These are phyloP conservation scores for Penicillium thymicola DNA, from an alignment of 2,329 filamentous ascomycete genomes.

Conservation along the genomic window DNA sequence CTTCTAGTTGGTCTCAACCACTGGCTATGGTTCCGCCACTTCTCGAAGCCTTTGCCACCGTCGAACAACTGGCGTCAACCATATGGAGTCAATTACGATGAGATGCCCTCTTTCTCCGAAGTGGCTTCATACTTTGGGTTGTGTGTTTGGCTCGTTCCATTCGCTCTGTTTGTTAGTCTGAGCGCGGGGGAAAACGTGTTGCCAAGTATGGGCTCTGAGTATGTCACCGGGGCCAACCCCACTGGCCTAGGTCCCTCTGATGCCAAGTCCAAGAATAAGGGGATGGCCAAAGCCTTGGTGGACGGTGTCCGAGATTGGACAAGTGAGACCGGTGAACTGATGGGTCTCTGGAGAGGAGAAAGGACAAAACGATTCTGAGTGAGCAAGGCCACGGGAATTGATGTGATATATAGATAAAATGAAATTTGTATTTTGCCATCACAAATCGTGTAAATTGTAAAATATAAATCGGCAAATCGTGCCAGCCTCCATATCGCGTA, in stretches of 20 bases:
- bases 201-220: constrained; percentile 82
- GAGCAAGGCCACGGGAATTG: not conserved
- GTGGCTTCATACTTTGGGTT: constrained; percentile 95
- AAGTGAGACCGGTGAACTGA: constrained; percentile 58
- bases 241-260: constrained; percentile 29
- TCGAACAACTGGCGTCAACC: constrained; percentile 36
- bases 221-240: constrained; percentile 52
- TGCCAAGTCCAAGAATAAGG: constrained; percentile 50
- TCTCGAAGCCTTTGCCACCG: constrained; percentile 62
- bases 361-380: constrained; percentile 48
- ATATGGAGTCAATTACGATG: constrained; percentile 43
- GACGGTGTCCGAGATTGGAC: constrained; percentile 59
- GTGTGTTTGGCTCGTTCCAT: constrained; percentile 95
- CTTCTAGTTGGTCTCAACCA: constrained; percentile 85
- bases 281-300: constrained; percentile 63
- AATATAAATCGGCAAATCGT: not conserved
- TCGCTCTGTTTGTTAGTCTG: constrained; percentile 88
- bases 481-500: not conserved
- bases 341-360: constrained; percentile 62
- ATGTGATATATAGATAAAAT: constrained; percentile 8
- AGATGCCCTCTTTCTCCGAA: constrained; percentile 80
- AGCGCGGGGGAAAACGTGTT: constrained; percentile 93
- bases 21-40: constrained; percentile 93
- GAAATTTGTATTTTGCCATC: not conserved
- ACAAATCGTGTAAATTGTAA: not conserved